Conservation (phyloP, 768 basidiomycete genomes). For the Russula vinacea region DNA sequence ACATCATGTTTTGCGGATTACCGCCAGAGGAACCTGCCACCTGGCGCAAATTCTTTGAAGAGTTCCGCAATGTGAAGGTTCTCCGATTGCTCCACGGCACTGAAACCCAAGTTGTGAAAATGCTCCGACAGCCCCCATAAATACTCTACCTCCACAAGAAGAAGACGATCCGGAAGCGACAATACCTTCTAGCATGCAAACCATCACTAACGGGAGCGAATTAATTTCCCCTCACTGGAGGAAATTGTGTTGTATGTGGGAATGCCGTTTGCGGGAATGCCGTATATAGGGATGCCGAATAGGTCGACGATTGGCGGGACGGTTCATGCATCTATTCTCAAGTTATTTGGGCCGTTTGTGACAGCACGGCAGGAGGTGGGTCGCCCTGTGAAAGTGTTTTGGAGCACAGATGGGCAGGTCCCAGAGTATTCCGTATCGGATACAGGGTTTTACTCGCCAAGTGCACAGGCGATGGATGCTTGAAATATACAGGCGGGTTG, state of each 20-base stretch:
- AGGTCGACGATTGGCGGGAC: neutral
- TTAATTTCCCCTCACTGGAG: neutral
- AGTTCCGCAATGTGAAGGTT: neutral
- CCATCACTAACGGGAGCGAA: too few relatives aligned
- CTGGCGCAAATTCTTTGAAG: neutral
- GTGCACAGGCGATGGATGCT: too few relatives aligned
- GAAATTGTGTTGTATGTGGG: neutral
- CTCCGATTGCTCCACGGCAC: neutral
- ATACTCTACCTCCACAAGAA: neutral
- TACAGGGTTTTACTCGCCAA: too few relatives aligned
- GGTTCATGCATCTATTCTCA: neutral
- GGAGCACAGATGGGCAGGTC: neutral
- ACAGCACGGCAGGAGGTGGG: conserved; percentile 1
- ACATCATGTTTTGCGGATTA: too few relatives aligned
- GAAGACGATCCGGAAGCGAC: neutral
- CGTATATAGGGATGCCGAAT: accelerated
- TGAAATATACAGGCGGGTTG: too few relatives aligned
- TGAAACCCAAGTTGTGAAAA: neutral
- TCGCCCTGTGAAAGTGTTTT: neutral
- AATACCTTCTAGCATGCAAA: neutral
- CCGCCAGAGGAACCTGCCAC: accelerated
- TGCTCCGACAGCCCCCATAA: neutral
- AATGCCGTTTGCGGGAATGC: too few relatives aligned
- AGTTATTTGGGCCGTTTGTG: neutral
- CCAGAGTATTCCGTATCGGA: neutral